Conservation (phyloP, 495 filamentous ascomycete species). For the Hypoxylon fragiforme region DNA sequence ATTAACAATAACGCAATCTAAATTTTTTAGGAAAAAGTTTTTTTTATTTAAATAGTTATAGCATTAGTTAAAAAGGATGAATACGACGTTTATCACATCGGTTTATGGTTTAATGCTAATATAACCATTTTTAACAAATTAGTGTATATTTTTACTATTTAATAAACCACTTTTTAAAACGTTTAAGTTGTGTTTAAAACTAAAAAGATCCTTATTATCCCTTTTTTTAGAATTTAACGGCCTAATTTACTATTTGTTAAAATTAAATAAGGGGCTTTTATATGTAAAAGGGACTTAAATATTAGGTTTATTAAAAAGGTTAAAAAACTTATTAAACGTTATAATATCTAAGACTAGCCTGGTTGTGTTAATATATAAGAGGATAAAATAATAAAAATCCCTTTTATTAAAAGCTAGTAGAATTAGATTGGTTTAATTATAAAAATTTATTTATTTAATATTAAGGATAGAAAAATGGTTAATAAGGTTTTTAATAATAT, state of each 20-base stretch:
- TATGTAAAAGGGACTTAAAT: not conserved
- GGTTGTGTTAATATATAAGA: not conserved
- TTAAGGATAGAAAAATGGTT: not conserved
- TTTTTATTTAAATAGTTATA: not conserved
- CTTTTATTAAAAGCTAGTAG: not conserved
- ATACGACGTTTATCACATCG: not conserved
- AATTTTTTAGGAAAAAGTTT: not conserved
- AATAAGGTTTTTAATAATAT: not conserved
- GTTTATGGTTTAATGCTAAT: not conserved
- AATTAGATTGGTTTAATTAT: not conserved
- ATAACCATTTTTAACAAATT: not conserved
- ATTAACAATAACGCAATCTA: not conserved
- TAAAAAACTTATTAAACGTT: not conserved
- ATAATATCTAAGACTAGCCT: not conserved
- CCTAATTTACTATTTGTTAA: not conserved
- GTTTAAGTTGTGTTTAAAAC: not conserved
- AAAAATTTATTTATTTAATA: not conserved
- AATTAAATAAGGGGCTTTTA: not conserved
- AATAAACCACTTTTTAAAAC: not conserved
- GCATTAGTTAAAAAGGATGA: not conserved
- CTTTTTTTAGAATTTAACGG: not conserved
- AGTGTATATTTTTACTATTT: not conserved
- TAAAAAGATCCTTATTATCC: not conserved
- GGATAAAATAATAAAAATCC: not conserved
- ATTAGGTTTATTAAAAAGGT: not conserved